These are phyloP conservation scores for Calonectria pauciramosa DNA, from an alignment of 2,329 filamentous ascomycete genomes.

Conservation along the genomic window DNA sequence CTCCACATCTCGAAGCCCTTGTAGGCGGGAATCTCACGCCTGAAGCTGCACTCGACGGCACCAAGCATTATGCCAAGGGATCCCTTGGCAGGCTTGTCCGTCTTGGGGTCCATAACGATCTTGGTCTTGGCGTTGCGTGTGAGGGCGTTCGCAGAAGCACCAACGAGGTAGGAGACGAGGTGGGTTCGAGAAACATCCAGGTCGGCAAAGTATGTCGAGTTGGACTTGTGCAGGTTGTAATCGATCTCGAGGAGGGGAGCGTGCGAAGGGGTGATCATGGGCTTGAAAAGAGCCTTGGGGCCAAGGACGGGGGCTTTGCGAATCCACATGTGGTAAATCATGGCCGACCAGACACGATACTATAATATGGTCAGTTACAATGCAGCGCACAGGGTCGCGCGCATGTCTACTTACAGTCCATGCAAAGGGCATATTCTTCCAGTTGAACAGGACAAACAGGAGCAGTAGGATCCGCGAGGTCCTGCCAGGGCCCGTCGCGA, in stretches of 20 bases:
- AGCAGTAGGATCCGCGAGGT: slow-evolving; percentile 67
- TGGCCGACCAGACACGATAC: slow-evolving; percentile 71
- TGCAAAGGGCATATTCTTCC: slow-evolving; percentile 80
- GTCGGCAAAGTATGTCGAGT: slow-evolving; percentile 89
- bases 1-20: slow-evolving; percentile 81
- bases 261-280: slow-evolving; percentile 75
- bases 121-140: slow-evolving; percentile 62
- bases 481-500: slow-evolving; percentile 68
- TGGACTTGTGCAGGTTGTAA: slow-evolving; percentile 87
- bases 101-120: slow-evolving; percentile 64
- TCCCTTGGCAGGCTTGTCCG: slow-evolving; percentile 65
- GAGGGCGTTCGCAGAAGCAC: slow-evolving; percentile 67
- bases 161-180: slow-evolving; percentile 78
- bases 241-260: slow-evolving; percentile 84
- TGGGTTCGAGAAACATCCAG: slow-evolving; percentile 88
- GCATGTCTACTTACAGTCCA: slow-evolving; percentile 76
- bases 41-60: slow-evolving; percentile 80
- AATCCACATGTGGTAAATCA: slow-evolving; percentile 67
- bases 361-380: slow-evolving; percentile 45
- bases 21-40: slow-evolving; percentile 79
- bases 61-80: slow-evolving; percentile 76
- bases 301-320: slow-evolving; percentile 63
- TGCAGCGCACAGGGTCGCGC: background rate
- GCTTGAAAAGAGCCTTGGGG: slow-evolving; percentile 79
- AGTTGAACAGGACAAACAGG: slow-evolving; percentile 72